Base-by-base conservation (phyloP, 2,329 filamentous ascomycete species). In the Hypoxylon sp. region DNA sequence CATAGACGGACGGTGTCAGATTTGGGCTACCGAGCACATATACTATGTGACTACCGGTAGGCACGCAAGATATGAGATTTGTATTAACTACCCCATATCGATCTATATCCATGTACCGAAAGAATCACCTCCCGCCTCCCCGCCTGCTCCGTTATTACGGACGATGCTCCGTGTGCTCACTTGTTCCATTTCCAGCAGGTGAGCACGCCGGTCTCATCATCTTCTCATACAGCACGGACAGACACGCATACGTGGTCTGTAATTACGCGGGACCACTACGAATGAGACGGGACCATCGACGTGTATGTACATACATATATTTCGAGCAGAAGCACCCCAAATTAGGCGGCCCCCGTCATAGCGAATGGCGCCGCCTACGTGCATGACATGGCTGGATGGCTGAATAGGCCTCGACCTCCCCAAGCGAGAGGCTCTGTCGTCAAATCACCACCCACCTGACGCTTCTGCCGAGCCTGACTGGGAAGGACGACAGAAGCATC, bases 111-210 rank as follows among this genome's bases (percentile, higher is more conserved):
- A 40, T 40, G 31, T 35, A 35, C 31, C 31, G 31, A 35, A 35
- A 15, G n/a, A 17, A n/a, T 41, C 18, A 24, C 31, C 10, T 41
- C 38, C 20, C 18, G 5, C 38, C 20, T n/a, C 15, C 20, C 38
- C 20, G 38, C 38, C 26, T 41, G 20, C 20, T 40, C 35, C 38
- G 38, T 54, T 46, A 51, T 56, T 37, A 33, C 53, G 53, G 57
- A 58, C 53, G 10, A 29, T 24, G 21, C 43, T 58, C 60, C 60
- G 33, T 49, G 33, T 41, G 6, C 17, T 58, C 53, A 49, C 50
- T 53, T 57, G 24, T 60, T 60, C 60, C 60, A 55, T 33, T 63
- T 63, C 48, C 8, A 63, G 57, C 47, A 63, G 53, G 56, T 63
- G 48, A 60, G 31, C 50, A 52, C 27, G 56, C 27, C 35, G 55